A percentile compares a stretch with the other conserved stretches of the same genome.
Evolutionary conservation across 2,329 filamentous ascomycete genomes (phyloP).

Genomic region (Tolypocladium sp.): DNA sequence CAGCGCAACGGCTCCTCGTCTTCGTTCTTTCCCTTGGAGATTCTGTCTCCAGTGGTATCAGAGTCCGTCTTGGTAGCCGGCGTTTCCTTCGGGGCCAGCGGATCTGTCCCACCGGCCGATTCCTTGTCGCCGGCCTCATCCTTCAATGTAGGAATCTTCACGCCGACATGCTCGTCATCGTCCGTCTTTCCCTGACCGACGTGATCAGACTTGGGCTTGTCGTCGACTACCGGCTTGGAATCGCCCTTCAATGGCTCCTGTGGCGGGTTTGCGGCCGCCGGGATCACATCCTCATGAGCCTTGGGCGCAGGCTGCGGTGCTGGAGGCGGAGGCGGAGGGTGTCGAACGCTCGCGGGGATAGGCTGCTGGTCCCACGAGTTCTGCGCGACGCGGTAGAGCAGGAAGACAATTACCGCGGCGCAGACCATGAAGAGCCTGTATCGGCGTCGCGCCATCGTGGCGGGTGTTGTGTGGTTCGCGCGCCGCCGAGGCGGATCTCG

Average conservation of each 20-base stretch:
- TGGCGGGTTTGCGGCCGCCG: neutral
- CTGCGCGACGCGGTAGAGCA: conserved; percentile 39
- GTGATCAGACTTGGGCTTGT: neutral
- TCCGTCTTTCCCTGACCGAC: conserved; percentile 1
- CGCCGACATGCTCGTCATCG: conserved; percentile 2
- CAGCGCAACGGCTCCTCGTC: conserved; percentile 10
- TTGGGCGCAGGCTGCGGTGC: neutral
- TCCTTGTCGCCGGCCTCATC: neutral
- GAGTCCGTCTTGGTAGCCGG: neutral
- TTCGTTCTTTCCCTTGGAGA: neutral
- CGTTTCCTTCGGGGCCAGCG: neutral
- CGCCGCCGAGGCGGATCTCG: neutral
- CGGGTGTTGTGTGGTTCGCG: neutral
- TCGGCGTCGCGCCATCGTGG: conserved; percentile 48
- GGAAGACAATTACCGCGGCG: conserved; percentile 44
- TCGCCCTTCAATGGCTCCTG: neutral
- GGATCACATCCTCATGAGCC: neutral
- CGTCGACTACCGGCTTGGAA: neutral
- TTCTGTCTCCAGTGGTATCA: neutral
- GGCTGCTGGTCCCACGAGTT: conserved; percentile 26
- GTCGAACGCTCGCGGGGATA: neutral
- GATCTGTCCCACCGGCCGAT: neutral
- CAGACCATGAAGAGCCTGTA: conserved; percentile 52
- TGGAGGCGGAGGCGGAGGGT: conserved; percentile 1
- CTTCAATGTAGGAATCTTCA: conserved; percentile 5